Base-by-base conservation (phyloP, 441 rosid genomes). In the Bruguiera hainesii region DNA sequence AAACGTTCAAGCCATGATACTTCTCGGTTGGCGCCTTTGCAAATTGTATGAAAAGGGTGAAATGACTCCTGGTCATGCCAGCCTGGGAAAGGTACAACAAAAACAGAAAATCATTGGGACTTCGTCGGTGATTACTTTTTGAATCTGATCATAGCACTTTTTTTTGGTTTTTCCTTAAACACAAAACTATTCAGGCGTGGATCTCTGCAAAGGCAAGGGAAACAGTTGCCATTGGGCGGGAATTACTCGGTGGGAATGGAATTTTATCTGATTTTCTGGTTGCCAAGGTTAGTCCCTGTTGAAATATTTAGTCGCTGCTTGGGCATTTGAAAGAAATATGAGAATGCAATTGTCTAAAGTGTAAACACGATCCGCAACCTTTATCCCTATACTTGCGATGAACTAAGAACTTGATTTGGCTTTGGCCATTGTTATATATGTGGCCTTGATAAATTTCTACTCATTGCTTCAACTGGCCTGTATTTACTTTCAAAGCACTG, bases 21-120 rank as follows among this genome's bases (percentile, higher is more conserved):
- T 92, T 7, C 82, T 95, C 71, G 98, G 98, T 70, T 95, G 97
- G 98, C 96, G 96, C 71, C 86, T 95, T 52, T 95, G 99, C 85
- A 92, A 92, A 77, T 68, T 90, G 67, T 95, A 90, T 49, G 97
- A 95, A 76, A 60, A 65, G 9, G 96, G 95, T 71, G 81, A 72
- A 71, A 87, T 95, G 95, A 95, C 99, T 59, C 82, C 93, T 0
- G 98, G 98, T 73, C 96, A 90, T 28, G 96, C 98, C 75, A 95
- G 99, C 84, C 81, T 95, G 76, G 99, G 87, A 75, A 95, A 95
- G 98, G 99, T 95, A 85, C 35, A 58, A 60, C 31, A 39, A 59
- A 56, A 59, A 61, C 39, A n/a, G 7, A n/a, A 28, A 48, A 65
- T 53, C 20, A 2, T 11, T 39, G 48, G 48, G 15, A 46, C 19